phyloP scores from a whole-genome alignment of 352 stramenopile species.

The Globisporangium cederbergense region DNA sequence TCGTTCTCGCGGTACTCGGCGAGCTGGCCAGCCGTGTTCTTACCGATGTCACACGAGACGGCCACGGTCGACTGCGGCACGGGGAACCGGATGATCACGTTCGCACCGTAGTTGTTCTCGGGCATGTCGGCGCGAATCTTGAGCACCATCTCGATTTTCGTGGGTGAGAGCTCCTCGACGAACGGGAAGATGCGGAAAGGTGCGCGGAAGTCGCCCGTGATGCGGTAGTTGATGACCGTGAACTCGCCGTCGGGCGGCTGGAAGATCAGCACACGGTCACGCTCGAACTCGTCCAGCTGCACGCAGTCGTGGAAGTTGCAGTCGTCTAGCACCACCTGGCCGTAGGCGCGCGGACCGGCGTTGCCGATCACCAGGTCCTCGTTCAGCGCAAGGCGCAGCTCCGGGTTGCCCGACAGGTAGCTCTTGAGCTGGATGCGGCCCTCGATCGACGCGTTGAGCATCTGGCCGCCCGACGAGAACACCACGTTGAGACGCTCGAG shows the following conservation, averaged over 20 bases:
- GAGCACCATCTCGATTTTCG: conserved; percentile 93
- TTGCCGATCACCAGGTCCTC: conserved; percentile 96
- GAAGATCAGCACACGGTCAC: conserved; percentile 85
- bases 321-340: conserved; percentile 94
- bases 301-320: conserved; percentile 99
- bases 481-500: conserved; percentile 97
- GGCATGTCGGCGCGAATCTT: conserved; percentile 93
- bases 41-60: conserved; percentile 78
- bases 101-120: conserved; percentile 93
- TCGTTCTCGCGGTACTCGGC: conserved; percentile 95
- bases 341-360: conserved; percentile 79
- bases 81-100: conserved; percentile 94
- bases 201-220: conserved; percentile 95
- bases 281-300: conserved; percentile 94
- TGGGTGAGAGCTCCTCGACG: conserved; percentile 94
- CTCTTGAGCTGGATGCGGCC: conserved; percentile 98
- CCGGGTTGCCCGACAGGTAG: conserved; percentile 97
- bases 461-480: conserved; percentile 95
- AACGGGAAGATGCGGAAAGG: conserved; percentile 98
- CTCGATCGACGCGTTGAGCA: conserved; percentile 98
- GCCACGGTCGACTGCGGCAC: conserved; percentile 87
- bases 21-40: conserved; percentile 71
- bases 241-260: conserved; percentile 77
- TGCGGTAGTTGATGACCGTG: conserved; percentile 97
- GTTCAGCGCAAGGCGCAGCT: conserved; percentile 95